Evolutionary conservation across 345 rosid species (phyloP).

Genomic region (Bruguiera parviflora): DNA sequence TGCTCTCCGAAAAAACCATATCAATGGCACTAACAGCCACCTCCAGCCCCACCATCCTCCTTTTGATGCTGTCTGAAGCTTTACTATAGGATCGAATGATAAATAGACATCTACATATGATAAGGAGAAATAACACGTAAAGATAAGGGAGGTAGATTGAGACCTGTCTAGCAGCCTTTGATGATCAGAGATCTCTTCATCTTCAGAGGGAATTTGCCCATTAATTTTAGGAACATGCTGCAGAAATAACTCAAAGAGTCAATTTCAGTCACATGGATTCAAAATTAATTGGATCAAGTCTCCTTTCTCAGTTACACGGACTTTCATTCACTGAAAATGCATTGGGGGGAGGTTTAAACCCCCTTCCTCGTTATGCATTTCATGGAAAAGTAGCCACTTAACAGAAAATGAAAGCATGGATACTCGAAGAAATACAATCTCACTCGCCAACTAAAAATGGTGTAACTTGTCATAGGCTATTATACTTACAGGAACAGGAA

Average conservation of each 20-base stretch:
- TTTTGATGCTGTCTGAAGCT: too few species aligned
- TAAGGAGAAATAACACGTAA: neutral
- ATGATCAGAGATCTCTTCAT: slow-evolving; percentile 61
- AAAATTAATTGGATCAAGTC: too few species aligned
- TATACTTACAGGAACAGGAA: slow-evolving; percentile 65
- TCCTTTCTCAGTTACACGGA: too few species aligned
- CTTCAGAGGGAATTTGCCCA: slow-evolving; percentile 55
- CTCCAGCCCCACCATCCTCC: too few species aligned
- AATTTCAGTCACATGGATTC: neutral
- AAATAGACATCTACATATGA: neutral
- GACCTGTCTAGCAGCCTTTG: slow-evolving; percentile 64
- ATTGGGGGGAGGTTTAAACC: too few species aligned
- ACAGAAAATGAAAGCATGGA: too few species aligned
- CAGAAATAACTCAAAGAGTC: slow-evolving; percentile 7
- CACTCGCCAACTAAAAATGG: neutral
- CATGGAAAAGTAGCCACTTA: too few species aligned
- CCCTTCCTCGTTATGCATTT: too few species aligned
- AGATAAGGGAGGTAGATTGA: slow-evolving; percentile 1
- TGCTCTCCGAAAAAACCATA: too few species aligned
- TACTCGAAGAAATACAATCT: neutral
- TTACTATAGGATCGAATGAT: neutral
- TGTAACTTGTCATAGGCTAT: neutral
- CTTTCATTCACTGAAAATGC: too few species aligned
- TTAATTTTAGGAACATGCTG: slow-evolving; percentile 69
- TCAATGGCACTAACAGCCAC: too few species aligned